Base-by-base conservation (phyloP, 768 basidiomycete genomes). In the Leucogyrophana mollusca region DNA sequence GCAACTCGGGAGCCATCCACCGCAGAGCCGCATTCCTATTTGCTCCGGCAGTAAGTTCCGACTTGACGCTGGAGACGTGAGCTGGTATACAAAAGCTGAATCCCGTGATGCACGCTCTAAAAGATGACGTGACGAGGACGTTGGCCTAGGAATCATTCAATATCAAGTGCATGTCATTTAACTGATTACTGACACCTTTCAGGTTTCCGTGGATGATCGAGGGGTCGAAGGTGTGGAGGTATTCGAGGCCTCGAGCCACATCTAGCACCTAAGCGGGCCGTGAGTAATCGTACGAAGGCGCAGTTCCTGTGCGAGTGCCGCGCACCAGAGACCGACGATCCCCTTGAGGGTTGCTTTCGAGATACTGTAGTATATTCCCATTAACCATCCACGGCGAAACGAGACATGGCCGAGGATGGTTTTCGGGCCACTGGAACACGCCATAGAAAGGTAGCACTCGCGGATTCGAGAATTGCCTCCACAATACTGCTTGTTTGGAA, bases 331-430 rank as follows among this genome's bases (percentile, higher is more conserved):
- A 50, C 23, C 60, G 46, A 34, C 66, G 59, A 45, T 58, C 53
- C 35, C 48, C 56, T 2, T 40, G 10, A 9, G 63, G 56, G 18
- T 64, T 53, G 13, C 2, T 3, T 35, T 53, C 34, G 22, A 74
- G 58, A 52, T 65, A 72, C 3, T 56, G 33, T 17, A 34, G 49
- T 4, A 73, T 45, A 21, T 65, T 60, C 10, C 67, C 66, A 4
- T 63, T 56, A 4, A 54, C 44, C 70, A 72, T 70, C 70, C 70
- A 73, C 21, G 61, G 72, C 3, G 72, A 72, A 34, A 73, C 63
- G 14, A 75, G 56, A 25, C 58, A 55, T 30, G 27, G 27, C 6
- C 6, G 27, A 13, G 27, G 27, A 13, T 30, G 6, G 7, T 30
- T 30, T 5, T 33, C 41, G 18, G 53, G 36, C 13, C 54, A 47